phyloP scores from a whole-genome alignment of 1,284 basidiomycete genomes.

The Caloboletus firmus region DNA sequence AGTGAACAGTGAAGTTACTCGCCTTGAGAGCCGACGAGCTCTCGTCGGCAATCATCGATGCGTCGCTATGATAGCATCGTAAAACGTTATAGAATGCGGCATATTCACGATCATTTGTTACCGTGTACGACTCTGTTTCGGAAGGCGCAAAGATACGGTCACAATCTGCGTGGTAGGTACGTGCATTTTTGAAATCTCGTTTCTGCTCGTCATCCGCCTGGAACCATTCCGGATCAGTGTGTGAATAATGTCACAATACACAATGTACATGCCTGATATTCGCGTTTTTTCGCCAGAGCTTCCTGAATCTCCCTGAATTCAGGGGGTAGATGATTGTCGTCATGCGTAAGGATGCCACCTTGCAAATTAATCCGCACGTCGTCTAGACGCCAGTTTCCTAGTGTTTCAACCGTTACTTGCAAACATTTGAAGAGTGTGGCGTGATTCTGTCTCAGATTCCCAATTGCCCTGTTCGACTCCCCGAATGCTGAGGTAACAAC shows the following conservation, averaged over 20 bases:
- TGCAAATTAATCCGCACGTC: background rate
- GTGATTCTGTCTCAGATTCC: background rate
- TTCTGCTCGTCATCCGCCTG: background rate
- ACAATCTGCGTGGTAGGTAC: background rate
- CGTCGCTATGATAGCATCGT: background rate
- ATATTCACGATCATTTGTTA: background rate
- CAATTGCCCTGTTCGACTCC: background rate
- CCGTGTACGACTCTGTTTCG: rapidly evolving
- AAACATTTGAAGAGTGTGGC: background rate
- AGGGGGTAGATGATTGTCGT: background rate
- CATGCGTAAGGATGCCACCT: background rate
- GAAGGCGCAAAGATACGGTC: background rate
- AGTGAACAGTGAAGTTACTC: constrained; percentile 3
- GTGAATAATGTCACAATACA: background rate
- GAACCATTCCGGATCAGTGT: background rate
- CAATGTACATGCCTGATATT: background rate
- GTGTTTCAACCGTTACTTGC: background rate
- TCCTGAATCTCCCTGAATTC: background rate
- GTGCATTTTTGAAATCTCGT: background rate
- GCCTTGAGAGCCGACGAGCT: constrained; percentile 1
- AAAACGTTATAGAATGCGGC: constrained; percentile 2
- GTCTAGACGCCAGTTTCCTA: background rate
- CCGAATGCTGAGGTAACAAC: background rate
- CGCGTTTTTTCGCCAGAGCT: background rate
- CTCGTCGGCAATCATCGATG: rapidly evolving